Evolutionary conservation across 75 land plant genomes (phyloP), one percentile per base, ranked within the genome.

Genomic region (Adiantum capillusveneris): DNA sequence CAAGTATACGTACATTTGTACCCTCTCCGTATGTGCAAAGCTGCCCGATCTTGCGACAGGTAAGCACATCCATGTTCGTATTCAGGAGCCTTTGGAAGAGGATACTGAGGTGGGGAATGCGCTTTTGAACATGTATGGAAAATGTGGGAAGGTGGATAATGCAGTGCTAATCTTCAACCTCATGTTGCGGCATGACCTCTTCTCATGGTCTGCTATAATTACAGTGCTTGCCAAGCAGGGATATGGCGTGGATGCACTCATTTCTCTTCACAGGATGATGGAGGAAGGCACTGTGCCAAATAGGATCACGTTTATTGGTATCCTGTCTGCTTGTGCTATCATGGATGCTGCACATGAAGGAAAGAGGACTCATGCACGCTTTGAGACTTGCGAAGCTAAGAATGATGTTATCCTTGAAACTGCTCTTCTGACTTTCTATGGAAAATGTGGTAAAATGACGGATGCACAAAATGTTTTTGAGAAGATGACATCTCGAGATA

Each of bases 201-300:
- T 63, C 39, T 29, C 53, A 17, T 67, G 70, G 70, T 57, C 67
- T 14, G 36, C 49, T n/a, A 44, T 67, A 25, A 62, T 67, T 30
- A n/a, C 53, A 21, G 14, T 59, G 27, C 46, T 43, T 60, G 39
- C 37, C 17, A 64, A 67, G 36, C 41, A 44, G 9, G 68, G 68
- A 1, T 18, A 31, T 25, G 24, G 25, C 11, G 13, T 21, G 29
- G 52, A 46, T 17, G 53, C 70, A 42, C 39, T 67, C 20, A 13
- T 11, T 18, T 30, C 62, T 20, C 62, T 62, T 28, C 29, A 31
- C 44, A 36, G 34, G 30, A 67, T 68, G 66, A 22, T 29, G 27
- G 49, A 46, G n/a, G 66, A 63, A 21, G 68, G 65, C 5, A 29
- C 27, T 16, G 17, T 29, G 26, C 71, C 71, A 34, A 48, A 68